Evolutionary conservation across 2,329 filamentous ascomycete species (phyloP), one percentile per base, ranked within the genome.

Genomic region (Orbilia brochopaga): DNA sequence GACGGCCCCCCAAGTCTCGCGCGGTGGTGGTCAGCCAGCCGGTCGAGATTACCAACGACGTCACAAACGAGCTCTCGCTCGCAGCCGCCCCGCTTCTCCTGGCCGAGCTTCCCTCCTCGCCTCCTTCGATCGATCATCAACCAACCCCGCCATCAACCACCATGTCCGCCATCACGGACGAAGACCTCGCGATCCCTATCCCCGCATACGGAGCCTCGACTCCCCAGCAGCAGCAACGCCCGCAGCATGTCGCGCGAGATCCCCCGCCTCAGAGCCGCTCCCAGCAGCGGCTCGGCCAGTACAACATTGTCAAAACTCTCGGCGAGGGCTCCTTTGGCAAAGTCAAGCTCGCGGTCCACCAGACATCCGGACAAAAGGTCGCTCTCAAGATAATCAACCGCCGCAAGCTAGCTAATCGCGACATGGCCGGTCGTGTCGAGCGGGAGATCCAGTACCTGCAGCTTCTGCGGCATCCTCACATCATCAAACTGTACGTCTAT

Each of bases 261-360:
- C 76, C 80, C 82, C 88, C 85, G 81, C 86, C 87, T 74, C 91
- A 90, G 82, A 90, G 93, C 82, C 67, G 67, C 42, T 56, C 32
- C 51, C 67, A 72, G 37, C 67, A 72, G 60, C 88, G 93, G 75
- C 87, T 97, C 78, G 92, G 92, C 75, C 90, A 92, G 80, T 99
- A 99, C 83, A 90, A 90, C 77, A 88, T 97, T 65, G 84, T 96
- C 76, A 89, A 88, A 79, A 97, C 93, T 15, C 85, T 99, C 13
- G 94, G 94, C 64, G 94, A 99, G 81, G 94, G 94, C 52, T 97
- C 92, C 1, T 99, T 99, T 79, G 94, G 94, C 77, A 99, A 99
- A 82, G 94, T 99, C 79, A 97, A 97, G 83, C 86, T 99, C 77
- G 94, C 94, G 21, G 90, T 92, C 46, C 94, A 99, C 79, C 88